Evolutionary conservation across 306 rosid species (phyloP).

Genomic region (Sesbania bispinosa): DNA sequence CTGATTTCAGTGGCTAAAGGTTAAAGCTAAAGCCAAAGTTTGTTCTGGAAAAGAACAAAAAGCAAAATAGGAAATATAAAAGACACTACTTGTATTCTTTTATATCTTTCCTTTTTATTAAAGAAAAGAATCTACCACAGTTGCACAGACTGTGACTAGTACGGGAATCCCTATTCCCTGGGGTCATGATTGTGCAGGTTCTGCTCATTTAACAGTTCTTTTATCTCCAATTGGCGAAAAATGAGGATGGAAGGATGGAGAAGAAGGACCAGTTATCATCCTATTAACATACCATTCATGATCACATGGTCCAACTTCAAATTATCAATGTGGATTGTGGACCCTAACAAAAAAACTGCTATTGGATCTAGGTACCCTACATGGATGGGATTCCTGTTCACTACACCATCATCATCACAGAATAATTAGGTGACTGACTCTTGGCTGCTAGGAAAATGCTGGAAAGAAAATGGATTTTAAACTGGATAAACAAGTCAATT

Average conservation of each 20-base stretch:
- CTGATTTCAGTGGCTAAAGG: not conserved
- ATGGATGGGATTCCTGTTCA: not conserved
- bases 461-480: not conserved
- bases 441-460: constrained; percentile 19
- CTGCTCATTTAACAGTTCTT: constrained; percentile 20
- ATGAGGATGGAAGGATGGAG: not conserved
- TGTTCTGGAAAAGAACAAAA: constrained; percentile 39
- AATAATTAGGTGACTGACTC: not conserved
- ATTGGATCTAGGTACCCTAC: constrained; percentile 18
- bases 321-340: not conserved
- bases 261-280: too few relatives aligned
- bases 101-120: not conserved
- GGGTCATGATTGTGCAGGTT: constrained; percentile 16
- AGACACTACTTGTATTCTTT: constrained; percentile 15
- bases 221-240: not conserved
- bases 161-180: constrained; percentile 16
- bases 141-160: constrained; percentile 3
- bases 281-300: not conserved
- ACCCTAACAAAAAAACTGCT: not conserved
- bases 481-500: not conserved
- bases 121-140: constrained; percentile 7
- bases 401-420: not conserved
- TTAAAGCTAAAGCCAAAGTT: constrained; percentile 19
- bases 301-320: constrained; percentile 22
- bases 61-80: constrained; percentile 11